Percentiles rank a stretch among this genome's conserved stretches.
These are phyloP conservation scores for Penicillium sp. DNA, from an alignment of 2,329 filamentous ascomycete species.

Conservation along the genomic window DNA sequence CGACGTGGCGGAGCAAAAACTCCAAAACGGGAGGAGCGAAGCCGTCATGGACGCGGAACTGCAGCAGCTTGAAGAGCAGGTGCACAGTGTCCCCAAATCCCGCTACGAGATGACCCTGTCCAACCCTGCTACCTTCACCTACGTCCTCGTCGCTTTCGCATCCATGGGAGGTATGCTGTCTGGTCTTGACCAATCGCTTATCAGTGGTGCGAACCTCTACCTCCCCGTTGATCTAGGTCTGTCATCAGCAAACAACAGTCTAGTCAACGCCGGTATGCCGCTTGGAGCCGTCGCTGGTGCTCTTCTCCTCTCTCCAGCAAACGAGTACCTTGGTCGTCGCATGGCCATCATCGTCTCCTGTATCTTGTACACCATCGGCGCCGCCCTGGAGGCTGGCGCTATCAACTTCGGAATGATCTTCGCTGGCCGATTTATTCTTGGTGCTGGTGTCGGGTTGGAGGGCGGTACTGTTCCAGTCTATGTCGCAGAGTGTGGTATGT, in stretches of 20 bases:
- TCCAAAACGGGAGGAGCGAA: slow-evolving; percentile 23
- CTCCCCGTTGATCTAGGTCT: slow-evolving; percentile 60
- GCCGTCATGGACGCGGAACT: slow-evolving; percentile 35
- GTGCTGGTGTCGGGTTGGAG: slow-evolving; percentile 68
- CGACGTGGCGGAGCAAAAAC: slow-evolving; percentile 26
- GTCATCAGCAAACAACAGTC: slow-evolving; percentile 56
- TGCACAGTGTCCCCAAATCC: slow-evolving; percentile 20
- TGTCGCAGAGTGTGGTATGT: slow-evolving; percentile 59
- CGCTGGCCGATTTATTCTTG: slow-evolving; percentile 64
- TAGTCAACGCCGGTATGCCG: slow-evolving; percentile 70
- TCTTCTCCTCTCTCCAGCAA: slow-evolving; percentile 63
- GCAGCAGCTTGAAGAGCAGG: slow-evolving; percentile 28
- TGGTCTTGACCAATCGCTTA: slow-evolving; percentile 70
- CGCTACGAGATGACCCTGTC: slow-evolving; percentile 54
- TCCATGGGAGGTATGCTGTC: slow-evolving; percentile 72
- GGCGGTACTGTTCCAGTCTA: slow-evolving; percentile 73
- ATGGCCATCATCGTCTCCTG: slow-evolving; percentile 69
- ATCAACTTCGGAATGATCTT: slow-evolving; percentile 72
- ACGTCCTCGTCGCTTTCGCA: slow-evolving; percentile 67
- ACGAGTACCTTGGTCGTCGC: slow-evolving; percentile 65
- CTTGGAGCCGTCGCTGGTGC: slow-evolving; percentile 70
- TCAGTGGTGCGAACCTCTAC: slow-evolving; percentile 65
- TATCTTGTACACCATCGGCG: slow-evolving; percentile 68
- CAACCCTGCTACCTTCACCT: slow-evolving; percentile 65
- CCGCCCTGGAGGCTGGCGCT: slow-evolving; percentile 64